Conservation (phyloP, 2,329 filamentous ascomycete species). For the Xylaria sp. region DNA sequence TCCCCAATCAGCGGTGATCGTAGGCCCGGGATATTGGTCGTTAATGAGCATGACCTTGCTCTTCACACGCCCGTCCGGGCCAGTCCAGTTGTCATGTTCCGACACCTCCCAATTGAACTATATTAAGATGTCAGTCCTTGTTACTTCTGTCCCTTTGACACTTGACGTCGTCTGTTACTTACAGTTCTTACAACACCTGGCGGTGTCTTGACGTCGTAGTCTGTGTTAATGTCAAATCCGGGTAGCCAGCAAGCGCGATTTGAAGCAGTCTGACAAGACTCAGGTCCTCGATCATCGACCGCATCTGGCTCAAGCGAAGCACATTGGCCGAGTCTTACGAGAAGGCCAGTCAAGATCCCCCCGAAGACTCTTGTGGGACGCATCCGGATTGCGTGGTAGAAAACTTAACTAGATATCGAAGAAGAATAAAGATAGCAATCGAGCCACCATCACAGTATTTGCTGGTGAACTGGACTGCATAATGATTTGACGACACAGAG, state of each 20-base stretch:
- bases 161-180: constrained; percentile 22
- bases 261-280: constrained; percentile 19
- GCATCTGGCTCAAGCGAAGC: constrained; percentile 6
- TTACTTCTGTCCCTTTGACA: constrained; percentile 32
- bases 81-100: constrained; percentile 24
- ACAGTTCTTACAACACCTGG: constrained; percentile 17
- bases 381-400: constrained; percentile 2
- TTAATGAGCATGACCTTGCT: constrained; percentile 54
- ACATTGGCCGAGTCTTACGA: constrained; percentile 10
- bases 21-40: constrained; percentile 61
- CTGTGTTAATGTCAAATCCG: constrained; percentile 26
- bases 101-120: constrained; percentile 24
- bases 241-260: constrained; percentile 27
- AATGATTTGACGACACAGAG: neutral
- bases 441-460: neutral
- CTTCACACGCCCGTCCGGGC: constrained; percentile 25
- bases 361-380: constrained; percentile 1
- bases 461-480: neutral
- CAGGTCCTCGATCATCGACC: constrained; percentile 11
- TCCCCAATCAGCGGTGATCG: constrained; percentile 59
- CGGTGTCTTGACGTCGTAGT: constrained; percentile 25
- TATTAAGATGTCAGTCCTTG: neutral
- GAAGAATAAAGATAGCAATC: neutral
- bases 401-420: neutral
- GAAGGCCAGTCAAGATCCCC: constrained; percentile 9